Base-by-base conservation (phyloP, 495 filamentous ascomycete genomes). In the Lasiosphaeris hirsuta region DNA sequence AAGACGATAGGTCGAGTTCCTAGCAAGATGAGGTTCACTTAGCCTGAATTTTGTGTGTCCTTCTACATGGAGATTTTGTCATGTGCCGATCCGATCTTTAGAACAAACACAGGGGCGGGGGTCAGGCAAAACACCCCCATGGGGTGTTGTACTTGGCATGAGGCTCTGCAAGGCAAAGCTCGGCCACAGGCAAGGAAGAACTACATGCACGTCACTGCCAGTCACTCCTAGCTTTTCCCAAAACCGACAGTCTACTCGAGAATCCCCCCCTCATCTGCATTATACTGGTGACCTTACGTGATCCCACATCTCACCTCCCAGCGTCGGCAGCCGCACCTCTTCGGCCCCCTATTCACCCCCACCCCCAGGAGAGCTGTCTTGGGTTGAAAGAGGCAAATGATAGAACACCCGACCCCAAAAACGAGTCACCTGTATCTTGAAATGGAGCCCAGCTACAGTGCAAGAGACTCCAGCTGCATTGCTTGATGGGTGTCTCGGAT, bases 1-100 rank as follows among this genome's bases (percentile, higher is more conserved):
- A 37, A 51, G 10, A 40, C 36, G 49, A 51, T 37, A 46, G 52
- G 46, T 55, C 52, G 30, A 10, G 15, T 55, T 55, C 46, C 15
- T 30, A 15, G 14, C 13, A 30, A 18, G 8, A 13, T 10, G 19
- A 35, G 18, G n/a, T 9, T 49, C 30, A 43, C 42, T 34, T 18
- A 49, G 55, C 7, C 6, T 10, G 13, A n/a, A 11, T n/a, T 10
- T 35, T 42, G 18, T 42, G 45, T 50, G 30, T 30, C 54, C 35
- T 35, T 33, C 19, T 36, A 57, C 55, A 57, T 57, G 55, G 45
- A 41, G 35, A 14, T 18, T 17, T 19, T 43, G 55, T 57, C 55
- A 57, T 57, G 55, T 57, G 55, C 39, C 42, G 14, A 4, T 44
- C 41, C 18, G 41, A 8, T 8, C 48, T 13, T 10, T 51, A 38